Base-by-base conservation (phyloP, 1,139 yeast genomes). In the Geotrichum cucujoidarum region DNA sequence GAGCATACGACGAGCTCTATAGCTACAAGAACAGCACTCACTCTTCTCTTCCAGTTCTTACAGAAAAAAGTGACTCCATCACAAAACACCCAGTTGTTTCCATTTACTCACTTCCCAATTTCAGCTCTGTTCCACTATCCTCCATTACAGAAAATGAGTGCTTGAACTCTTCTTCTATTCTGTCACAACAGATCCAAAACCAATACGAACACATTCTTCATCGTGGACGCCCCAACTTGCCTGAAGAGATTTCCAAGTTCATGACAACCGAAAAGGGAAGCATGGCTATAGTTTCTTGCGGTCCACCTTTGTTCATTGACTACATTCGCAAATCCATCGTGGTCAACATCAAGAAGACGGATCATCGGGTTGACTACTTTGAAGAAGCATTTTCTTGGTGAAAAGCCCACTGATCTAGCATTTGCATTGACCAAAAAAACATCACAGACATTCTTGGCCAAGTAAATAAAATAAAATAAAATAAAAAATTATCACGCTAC, bases 371-470 rank as follows among this genome's bases (percentile, higher is more conserved):
- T 10, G 68, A 65, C 45, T 66, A 65, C 50, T 66, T 62, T 40
- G 70, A 66, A 52, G 70, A 66, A 46, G 68, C 69, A 1, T 64
- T 64, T 43, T 56, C 67, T 5, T 66, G 68, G 66, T 65, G 53
- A 34, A 21, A n/a, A 14, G 27, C n/a, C n/a, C n/a, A n/a, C n/a
- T n/a, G n/a, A n/a, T n/a, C n/a, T n/a, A n/a, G n/a, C n/a, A n/a
- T n/a, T n/a, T n/a, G n/a, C n/a, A n/a, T n/a, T n/a, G n/a, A n/a
- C n/a, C n/a, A n/a, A n/a, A n/a, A n/a, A n/a, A n/a, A n/a, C n/a
- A n/a, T n/a, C n/a, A n/a, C n/a, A n/a, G n/a, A n/a, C n/a, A n/a
- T n/a, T n/a, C n/a, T n/a, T n/a, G n/a, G n/a, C n/a, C n/a, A n/a
- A n/a, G n/a, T n/a, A n/a, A n/a, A n/a, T n/a, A n/a, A n/a, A n/a